Conservation (phyloP, 108 stramenopile species). For the Discostella stelligeroides region DNA sequence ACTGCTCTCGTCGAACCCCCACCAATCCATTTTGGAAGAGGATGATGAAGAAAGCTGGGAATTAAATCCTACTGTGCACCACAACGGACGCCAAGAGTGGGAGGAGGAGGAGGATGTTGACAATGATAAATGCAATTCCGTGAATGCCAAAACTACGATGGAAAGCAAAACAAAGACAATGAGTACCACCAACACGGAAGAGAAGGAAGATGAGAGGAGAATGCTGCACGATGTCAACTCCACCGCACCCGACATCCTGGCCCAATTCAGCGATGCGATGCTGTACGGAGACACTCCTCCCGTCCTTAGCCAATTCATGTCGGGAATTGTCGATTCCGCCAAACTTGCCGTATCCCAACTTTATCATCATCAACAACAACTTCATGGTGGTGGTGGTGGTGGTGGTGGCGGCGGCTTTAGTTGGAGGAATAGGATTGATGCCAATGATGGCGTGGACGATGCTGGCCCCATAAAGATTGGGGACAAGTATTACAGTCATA, state of each 20-base stretch:
- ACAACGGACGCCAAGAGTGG: no score
- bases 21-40: no score
- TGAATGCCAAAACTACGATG: not conserved
- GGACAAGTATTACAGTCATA: slow-evolving; percentile 23
- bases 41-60: no score
- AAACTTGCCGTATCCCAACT: slow-evolving; percentile 6
- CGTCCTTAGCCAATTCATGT: slow-evolving; percentile 19
- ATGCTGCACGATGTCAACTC: not conserved
- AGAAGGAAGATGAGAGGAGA: not conserved
- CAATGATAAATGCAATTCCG: not conserved
- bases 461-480: slow-evolving; percentile 29
- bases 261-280: slow-evolving; percentile 25
- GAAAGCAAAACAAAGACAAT: no score
- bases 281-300: slow-evolving; percentile 16
- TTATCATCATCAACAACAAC: not conserved
- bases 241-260: slow-evolving; percentile 8
- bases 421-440: not conserved
- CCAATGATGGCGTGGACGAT: slow-evolving; percentile 9
- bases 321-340: slow-evolving; percentile 13
- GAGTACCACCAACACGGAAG: not conserved
- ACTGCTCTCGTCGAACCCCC: no score
- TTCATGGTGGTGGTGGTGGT: not conserved
- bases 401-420: not conserved
- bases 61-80: no score
- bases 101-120: no score